Evolutionary conservation across 2,329 filamentous ascomycete species (phyloP), one percentile per base, ranked within the genome.

Genomic region (Lachnellula subtilissima): DNA sequence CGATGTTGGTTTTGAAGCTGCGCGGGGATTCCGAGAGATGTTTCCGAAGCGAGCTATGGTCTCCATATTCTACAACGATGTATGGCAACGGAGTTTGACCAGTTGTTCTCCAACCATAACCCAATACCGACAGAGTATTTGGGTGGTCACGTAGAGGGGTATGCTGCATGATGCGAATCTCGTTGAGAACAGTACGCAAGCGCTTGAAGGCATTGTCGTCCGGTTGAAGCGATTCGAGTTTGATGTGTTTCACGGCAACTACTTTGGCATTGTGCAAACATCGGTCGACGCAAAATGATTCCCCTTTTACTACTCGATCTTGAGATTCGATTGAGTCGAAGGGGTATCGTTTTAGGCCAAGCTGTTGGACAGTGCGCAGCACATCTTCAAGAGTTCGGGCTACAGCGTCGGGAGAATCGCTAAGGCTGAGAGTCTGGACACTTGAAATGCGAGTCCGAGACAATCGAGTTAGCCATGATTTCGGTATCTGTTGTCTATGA

Each of bases 161-260:
- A 42, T 51, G 37, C 11, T 35, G 48, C 35, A 51, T 39, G 35
- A 51, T 51, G 3, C 39, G 48, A 12, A 51, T 51, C 35, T 51
- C 48, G 6, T 39, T n/a, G 5, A 51, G 48, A 12, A 51, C 17
- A 19, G 22, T 49, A 12, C 15, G 23, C 28, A 49, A 19, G 2
- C 47, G 47, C 12, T 49, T 32, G 25, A 28, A 49, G 15, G 5
- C 32, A n/a, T 49, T 22, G n/a, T 28, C 35, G 25, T 49, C 32
- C 12, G 47, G 17, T 11, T 28, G 12, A n/a, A 32, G 35, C n/a
- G 28, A n/a, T 22, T 49, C 47, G 47, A 49, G 25, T 15, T 49
- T 49, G 15, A 49, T 28, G 32, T 40, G 11, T 17, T 40, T 40
- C 37, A 40, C 37, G 5, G 47, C 47, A 14, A 37, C 47, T 5